Conservation (phyloP, 306 rosid species). For the Citrullus mucosospermus region DNA sequence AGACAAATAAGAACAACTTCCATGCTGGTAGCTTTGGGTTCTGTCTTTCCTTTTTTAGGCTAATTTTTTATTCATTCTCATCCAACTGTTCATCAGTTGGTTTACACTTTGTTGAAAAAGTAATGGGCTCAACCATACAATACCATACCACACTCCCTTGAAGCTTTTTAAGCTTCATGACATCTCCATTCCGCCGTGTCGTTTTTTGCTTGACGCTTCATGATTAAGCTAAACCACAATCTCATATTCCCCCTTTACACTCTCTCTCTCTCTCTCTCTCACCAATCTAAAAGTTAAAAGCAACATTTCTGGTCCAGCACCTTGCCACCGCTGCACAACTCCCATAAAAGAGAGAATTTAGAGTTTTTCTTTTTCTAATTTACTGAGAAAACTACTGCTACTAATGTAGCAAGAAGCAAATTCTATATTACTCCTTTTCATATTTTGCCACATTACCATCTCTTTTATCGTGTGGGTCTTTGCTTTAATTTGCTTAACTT, state of each 20-base stretch:
- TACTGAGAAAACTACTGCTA: neutral
- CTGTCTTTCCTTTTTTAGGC: constrained; percentile 1
- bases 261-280: neutral
- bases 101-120: constrained; percentile 1
- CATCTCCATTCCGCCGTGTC: constrained; percentile 14
- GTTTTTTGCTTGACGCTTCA: constrained; percentile 64
- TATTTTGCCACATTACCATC: neutral
- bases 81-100: neutral
- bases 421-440: neutral
- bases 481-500: neutral
- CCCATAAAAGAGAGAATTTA: neutral
- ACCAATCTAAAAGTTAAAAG: constrained; percentile 2
- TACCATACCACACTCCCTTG: neutral
- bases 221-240: constrained; percentile 51
- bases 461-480: neutral
- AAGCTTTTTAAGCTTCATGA: neutral
- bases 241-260: constrained; percentile 5
- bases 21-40: neutral
- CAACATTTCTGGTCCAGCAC: constrained; percentile 19
- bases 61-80: neutral
- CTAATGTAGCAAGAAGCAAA: neutral
- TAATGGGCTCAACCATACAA: neutral
- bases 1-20: neutral
- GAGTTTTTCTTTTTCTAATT: neutral
- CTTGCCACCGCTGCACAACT: constrained; percentile 14